phyloP scores from a whole-genome alignment of 2,329 filamentous ascomycete genomes.

The Nothophoma quercina region DNA sequence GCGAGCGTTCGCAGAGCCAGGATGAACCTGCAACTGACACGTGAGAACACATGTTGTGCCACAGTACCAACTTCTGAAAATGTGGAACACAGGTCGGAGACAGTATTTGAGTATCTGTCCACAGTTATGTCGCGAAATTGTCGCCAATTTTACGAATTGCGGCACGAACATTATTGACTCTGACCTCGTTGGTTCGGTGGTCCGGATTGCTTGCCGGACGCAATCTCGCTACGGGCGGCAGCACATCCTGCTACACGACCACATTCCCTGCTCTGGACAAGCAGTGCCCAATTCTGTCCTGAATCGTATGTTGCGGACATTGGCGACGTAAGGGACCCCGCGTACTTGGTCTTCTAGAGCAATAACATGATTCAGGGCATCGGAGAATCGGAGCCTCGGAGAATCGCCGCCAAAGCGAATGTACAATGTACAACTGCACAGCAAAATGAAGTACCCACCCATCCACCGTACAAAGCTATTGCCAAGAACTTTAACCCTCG shows the following conservation, averaged over 20 bases:
- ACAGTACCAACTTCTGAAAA: conserved; percentile 1
- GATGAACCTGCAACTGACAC: conserved; percentile 3
- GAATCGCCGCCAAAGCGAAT: neutral
- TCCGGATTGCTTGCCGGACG: conserved; percentile 6
- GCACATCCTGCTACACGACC: conserved; percentile 17
- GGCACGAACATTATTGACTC: conserved; percentile 15
- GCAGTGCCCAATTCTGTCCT: conserved; percentile 1
- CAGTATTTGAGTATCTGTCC: neutral
- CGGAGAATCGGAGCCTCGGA: too few relatives aligned
- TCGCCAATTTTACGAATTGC: conserved; percentile 6
- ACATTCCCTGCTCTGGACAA: neutral
- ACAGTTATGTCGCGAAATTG: neutral
- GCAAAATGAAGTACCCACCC: conserved; percentile 8
- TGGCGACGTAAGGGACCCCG: conserved; percentile 9
- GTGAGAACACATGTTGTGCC: conserved; percentile 6
- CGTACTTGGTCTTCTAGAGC: neutral
- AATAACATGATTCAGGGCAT: conserved; percentile 4
- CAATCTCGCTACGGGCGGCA: conserved; percentile 19
- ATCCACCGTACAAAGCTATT: too few relatives aligned
- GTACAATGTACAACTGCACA: neutral
- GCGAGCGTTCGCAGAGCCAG: neutral
- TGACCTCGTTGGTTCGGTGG: conserved; percentile 2
- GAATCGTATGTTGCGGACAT: conserved; percentile 8
- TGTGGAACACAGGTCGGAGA: neutral
- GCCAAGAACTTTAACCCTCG: too few relatives aligned